Base-by-base conservation (phyloP, 1,284 basidiomycete genomes). In the Moesziomyces sp. region DNA sequence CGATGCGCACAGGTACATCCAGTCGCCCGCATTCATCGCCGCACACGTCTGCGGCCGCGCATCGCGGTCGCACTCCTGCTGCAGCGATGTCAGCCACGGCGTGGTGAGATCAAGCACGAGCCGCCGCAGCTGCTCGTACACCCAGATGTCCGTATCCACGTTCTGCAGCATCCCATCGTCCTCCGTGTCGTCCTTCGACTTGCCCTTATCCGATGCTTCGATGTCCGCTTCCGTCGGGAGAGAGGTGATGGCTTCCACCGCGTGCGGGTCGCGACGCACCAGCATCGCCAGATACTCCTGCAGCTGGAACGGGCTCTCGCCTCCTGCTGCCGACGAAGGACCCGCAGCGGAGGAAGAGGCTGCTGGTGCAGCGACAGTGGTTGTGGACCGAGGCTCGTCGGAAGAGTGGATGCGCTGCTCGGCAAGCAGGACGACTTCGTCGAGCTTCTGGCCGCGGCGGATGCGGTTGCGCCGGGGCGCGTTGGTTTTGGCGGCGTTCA, bases 1-100 rank as follows among this genome's bases (percentile, higher is more conserved):
- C 0, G 94, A 94, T 30, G 96, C 94, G 80, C 96, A 99, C 3
- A 98, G 87, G 85, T 96, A 98, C 46, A 94, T 88, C 93, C 95
- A 97, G 86, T 97, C 93, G 53, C 92, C 93, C 16, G 95, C 94
- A 84, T 96, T 96, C 95, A 98, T 97, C 84, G 96, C 92, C 2
- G 93, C 92, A 86, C 95, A 98, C 10, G 91, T 89, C 52, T 59
- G 45, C 0, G 71, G 71, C 1, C 69, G 59, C 16, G 58, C 43
- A 34, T 69, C 60, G 34, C 63, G 65, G 47, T 62, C 57, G 66
- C 95, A 98, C 80, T 93, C 91, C 68, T 90, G 88, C 79, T 96
- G 91, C 19, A 98, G 87, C 77, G 90, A 90, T 3, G 91, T 93
- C 52, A 98, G 90, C 54, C 97, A 89, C 0, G 94, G 93, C 74